Evolutionary conservation across 768 basidiomycete genomes (phyloP), one percentile per base, ranked within the genome.

Genomic region (Candolleomyces eurysporus): DNA sequence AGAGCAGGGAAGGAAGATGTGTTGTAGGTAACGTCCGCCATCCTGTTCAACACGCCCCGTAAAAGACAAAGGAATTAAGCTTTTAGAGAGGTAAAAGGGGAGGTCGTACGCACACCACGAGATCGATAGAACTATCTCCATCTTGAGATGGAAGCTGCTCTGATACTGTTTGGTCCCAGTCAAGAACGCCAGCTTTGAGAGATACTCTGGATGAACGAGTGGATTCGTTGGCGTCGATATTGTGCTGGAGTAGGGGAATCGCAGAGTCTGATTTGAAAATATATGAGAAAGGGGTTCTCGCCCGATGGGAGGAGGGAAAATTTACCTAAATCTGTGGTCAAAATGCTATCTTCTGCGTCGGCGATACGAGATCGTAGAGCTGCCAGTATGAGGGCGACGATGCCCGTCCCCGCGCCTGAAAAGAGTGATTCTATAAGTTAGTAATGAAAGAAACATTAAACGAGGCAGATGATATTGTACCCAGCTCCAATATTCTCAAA

Each of bases 1-100:
- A 96, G 84, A 0, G 89, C 79, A 2, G 90, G 84, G 72, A 96
- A 97, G 1, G 92, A 90, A 1, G 86, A 76, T 0, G 91, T 92
- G 75, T 96, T 96, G 77, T 96, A 96, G 1, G 93, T 89, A 8
- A 96, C 92, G 67, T 97, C 95, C 13, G 94, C 91, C 87, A 96
- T 93, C 48, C 94, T 95, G 22, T 32, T 58, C 10, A 31, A 3
- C 42, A 22, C 26, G 19, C 26, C 26, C 26, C 26, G 26, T 26
- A 26, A 26, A 26, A 26, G 26, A 26, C 26, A 26, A 26, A 26
- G 26, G 26, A 26, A 36, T n/a, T 16, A 26, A 3, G 31, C 30
- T 13, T 21, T 11, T 43, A 31, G 4, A 57, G 55, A 32, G 39
- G 9, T 42, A 58, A 10, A 43, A n/a, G 8, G 5, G 11, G 36